Conservation (phyloP, 768 basidiomycete species). For the Pulveroboletus sp. region DNA sequence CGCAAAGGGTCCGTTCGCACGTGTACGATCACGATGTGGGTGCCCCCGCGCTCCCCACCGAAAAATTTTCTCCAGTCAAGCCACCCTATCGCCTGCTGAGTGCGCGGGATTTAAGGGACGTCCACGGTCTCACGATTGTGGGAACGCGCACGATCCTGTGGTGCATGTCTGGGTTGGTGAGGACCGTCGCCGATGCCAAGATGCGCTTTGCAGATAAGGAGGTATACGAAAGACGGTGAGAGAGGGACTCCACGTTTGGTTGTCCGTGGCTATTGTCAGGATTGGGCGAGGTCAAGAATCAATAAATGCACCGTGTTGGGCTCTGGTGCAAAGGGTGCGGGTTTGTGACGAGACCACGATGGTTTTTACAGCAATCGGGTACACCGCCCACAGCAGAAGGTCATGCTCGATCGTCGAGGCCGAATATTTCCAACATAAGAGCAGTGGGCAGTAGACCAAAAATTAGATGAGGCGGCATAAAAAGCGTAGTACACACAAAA, state of each 20-base stretch:
- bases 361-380: neutral
- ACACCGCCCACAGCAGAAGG: neutral
- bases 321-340: neutral
- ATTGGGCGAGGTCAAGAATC: constrained; percentile 42
- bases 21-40: constrained; percentile 3
- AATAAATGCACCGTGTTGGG: constrained; percentile 7
- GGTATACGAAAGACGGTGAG: constrained; percentile 34
- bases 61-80: constrained; percentile 32
- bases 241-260: constrained; percentile 13
- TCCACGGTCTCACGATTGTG: constrained; percentile 46
- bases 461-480: too few relatives aligned
- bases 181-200: constrained; percentile 36
- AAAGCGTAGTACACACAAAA: too few relatives aligned
- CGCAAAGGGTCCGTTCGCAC: constrained; percentile 11
- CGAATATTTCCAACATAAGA: too few relatives aligned
- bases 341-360: neutral
- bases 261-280: constrained; percentile 15
- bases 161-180: constrained; percentile 60
- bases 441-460: too few relatives aligned
- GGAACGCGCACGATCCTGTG: constrained; percentile 28
- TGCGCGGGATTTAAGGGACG: constrained; percentile 44
- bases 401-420: neutral
- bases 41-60: constrained; percentile 31
- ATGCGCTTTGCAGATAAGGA: constrained; percentile 56
- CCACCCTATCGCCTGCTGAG: constrained; percentile 16